Conservation (phyloP, 1,284 basidiomycete species). For the Phylloporus sp. region DNA sequence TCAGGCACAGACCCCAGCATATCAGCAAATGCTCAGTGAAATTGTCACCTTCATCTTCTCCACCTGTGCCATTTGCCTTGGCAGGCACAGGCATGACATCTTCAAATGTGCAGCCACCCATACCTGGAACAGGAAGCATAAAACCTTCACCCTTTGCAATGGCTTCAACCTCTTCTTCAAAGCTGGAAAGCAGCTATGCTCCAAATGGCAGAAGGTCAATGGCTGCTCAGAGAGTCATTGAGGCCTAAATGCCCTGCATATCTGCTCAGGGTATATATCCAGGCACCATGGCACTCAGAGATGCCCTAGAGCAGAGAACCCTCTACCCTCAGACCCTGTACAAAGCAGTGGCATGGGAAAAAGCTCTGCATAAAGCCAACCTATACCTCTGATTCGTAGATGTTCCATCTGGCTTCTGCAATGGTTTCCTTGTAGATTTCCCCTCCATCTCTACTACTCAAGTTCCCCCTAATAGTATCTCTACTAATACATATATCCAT, state of each 20-base stretch:
- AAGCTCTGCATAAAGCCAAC: accelerated
- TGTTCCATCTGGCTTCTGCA: background rate
- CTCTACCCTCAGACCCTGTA: slow-evolving; percentile 27
- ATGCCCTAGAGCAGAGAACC: slow-evolving; percentile 29
- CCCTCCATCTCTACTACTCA: background rate
- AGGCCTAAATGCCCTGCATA: slow-evolving; percentile 11
- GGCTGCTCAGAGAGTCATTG: background rate
- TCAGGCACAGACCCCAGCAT: too few species aligned
- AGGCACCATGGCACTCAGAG: slow-evolving; percentile 29
- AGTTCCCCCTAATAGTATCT: background rate
- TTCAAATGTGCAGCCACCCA: too few species aligned
- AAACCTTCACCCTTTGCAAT: too few species aligned
- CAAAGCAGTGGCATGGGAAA: slow-evolving; percentile 23
- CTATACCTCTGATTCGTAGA: background rate
- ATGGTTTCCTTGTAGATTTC: too few species aligned
- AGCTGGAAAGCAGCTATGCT: slow-evolving; percentile 4
- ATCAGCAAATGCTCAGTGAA: too few species aligned
- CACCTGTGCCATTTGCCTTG: too few species aligned
- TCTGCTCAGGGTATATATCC: slow-evolving; percentile 32
- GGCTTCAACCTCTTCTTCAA: background rate
- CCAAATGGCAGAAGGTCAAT: slow-evolving; percentile 8
- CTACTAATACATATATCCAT: background rate
- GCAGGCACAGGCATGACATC: too few species aligned
- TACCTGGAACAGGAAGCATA: too few species aligned
- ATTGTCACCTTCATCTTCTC: too few species aligned